phyloP scores from a whole-genome alignment of 768 basidiomycete genomes.

The Lanmaoa rubissima region DNA sequence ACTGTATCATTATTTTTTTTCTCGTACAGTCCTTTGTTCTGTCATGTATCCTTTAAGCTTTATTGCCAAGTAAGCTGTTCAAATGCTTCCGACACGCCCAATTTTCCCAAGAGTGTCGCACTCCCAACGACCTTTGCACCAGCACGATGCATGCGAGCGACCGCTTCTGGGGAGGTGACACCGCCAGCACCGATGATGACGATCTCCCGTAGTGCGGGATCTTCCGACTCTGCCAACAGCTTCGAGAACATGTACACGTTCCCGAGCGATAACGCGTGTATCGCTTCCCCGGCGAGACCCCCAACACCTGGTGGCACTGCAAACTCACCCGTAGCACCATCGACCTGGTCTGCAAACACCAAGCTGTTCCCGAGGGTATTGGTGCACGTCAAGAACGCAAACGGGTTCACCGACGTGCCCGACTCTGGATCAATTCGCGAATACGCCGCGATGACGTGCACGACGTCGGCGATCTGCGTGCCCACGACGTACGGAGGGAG shows the following conservation, averaged over 20 bases:
- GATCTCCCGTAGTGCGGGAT: slow-evolving; percentile 45
- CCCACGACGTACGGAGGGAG: slow-evolving; percentile 70
- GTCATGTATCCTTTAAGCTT: slow-evolving; percentile 15
- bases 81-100: slow-evolving; percentile 51
- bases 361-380: slow-evolving; percentile 77
- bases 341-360: slow-evolving; percentile 56
- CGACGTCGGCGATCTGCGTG: slow-evolving; percentile 57
- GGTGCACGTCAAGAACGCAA: slow-evolving; percentile 77
- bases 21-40: not conserved
- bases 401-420: slow-evolving; percentile 38
- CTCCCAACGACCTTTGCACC: slow-evolving; percentile 73
- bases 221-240: slow-evolving; percentile 44
- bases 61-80: slow-evolving; percentile 34
- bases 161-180: slow-evolving; percentile 60
- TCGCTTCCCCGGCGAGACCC: slow-evolving; percentile 72
- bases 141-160: slow-evolving; percentile 65
- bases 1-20: slow-evolving; percentile 19
- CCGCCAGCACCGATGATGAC: slow-evolving; percentile 82
- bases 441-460: slow-evolving; percentile 46
- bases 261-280: slow-evolving; percentile 77
- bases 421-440: slow-evolving; percentile 17
- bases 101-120: slow-evolving; percentile 53
- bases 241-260: slow-evolving; percentile 65
- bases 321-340: slow-evolving; percentile 31
- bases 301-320: slow-evolving; percentile 67